Conservation (phyloP, 2,329 filamentous ascomycete species). For the Paraphaeosphaeria sporulosa region DNA sequence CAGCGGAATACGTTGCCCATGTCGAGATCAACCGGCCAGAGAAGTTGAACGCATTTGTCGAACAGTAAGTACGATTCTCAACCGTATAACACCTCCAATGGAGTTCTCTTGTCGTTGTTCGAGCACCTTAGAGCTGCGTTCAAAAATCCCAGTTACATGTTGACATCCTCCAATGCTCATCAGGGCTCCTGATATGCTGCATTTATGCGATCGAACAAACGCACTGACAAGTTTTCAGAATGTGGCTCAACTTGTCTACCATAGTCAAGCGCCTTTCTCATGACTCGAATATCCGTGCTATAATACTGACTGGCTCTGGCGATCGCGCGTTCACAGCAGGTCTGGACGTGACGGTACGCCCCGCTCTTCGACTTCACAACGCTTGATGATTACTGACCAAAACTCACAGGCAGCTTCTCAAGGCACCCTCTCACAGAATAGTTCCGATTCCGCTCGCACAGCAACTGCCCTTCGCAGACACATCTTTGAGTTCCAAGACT, state of each 20-base stretch:
- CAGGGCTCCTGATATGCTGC: too few species aligned
- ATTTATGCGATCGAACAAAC: background rate
- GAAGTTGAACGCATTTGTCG: conserved; percentile 88
- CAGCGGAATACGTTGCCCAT: conserved; percentile 78
- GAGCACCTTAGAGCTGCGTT: background rate
- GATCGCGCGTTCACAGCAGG: conserved; percentile 86
- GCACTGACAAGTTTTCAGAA: conserved; percentile 53
- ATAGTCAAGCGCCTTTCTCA: conserved; percentile 77
- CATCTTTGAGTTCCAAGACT: conserved; percentile 81
- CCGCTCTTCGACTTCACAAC: background rate
- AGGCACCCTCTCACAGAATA: conserved; percentile 49
- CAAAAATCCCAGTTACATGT: background rate
- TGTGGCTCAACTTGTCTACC: conserved; percentile 82
- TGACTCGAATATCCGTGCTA: conserved; percentile 75
- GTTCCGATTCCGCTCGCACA: conserved; percentile 62
- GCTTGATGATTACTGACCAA: background rate
- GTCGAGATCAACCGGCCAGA: conserved; percentile 88
- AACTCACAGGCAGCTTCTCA: conserved; percentile 64
- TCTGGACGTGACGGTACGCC: conserved; percentile 69
- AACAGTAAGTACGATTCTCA: conserved; percentile 57
- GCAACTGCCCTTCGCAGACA: conserved; percentile 64
- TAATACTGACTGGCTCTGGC: conserved; percentile 83
- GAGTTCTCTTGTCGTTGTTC: background rate
- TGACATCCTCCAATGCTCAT: too few species aligned
- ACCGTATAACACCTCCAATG: background rate